Conservation (phyloP, 2,329 filamentous ascomycete species). For the Ampelomyces quisqualis region DNA sequence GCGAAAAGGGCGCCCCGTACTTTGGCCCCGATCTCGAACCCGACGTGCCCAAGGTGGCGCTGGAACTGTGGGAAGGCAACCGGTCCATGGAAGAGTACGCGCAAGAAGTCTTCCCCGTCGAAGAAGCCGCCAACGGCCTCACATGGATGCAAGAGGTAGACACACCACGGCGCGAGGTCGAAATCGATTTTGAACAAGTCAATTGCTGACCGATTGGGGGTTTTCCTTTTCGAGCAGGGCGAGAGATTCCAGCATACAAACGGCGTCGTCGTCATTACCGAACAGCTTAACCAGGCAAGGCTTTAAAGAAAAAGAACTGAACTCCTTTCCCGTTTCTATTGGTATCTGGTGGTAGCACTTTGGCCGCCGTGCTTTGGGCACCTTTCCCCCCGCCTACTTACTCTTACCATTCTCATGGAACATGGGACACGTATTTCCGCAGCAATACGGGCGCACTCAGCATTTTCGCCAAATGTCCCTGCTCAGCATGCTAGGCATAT, state of each 20-base stretch:
- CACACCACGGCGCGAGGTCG: constrained; percentile 39
- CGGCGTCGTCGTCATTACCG: constrained; percentile 30
- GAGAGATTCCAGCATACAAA: constrained; percentile 30
- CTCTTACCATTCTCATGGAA: no score
- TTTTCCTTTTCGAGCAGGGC: constrained; percentile 25
- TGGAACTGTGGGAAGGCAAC: constrained; percentile 87
- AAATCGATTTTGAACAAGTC: constrained; percentile 40
- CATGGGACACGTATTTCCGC: no score
- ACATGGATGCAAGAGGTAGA: constrained; percentile 77
- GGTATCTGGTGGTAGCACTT: constrained; percentile 25
- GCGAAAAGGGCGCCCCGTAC: constrained; percentile 61
- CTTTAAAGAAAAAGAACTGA: constrained; percentile 28
- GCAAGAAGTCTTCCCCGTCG: constrained; percentile 86
- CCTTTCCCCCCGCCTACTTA: constrained; percentile 12
- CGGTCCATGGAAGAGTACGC: constrained; percentile 92
- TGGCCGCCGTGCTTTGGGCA: constrained; percentile 17
- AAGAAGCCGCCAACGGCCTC: constrained; percentile 90
- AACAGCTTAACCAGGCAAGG: constrained; percentile 39
- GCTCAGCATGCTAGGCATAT: no score
- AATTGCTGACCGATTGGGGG: constrained; percentile 39
- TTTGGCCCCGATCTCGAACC: constrained; percentile 62
- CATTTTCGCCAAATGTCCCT: constrained; percentile 11
- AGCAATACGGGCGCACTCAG: no score
- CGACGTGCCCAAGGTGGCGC: constrained; percentile 68
- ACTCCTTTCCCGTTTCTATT: constrained; percentile 16